A percentile compares a stretch with the other conserved stretches of the same genome.
Evolutionary conservation across 2,329 filamentous ascomycete genomes (phyloP).

Genomic region (Cladosporium sp.): DNA sequence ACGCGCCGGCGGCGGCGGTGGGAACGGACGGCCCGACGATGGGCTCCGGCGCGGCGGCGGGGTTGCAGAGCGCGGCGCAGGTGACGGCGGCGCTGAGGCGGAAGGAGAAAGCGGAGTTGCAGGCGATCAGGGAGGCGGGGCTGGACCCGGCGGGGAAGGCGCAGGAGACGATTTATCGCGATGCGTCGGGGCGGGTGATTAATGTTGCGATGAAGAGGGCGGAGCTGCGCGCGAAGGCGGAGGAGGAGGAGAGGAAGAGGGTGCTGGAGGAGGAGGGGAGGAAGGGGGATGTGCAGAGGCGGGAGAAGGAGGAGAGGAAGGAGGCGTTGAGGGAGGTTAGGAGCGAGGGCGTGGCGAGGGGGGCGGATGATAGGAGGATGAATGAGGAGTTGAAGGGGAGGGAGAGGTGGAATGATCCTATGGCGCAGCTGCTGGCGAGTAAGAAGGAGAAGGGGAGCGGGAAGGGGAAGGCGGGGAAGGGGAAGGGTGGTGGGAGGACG

Average conservation of each 20-base stretch:
- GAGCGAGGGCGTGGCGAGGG: constrained; percentile 71
- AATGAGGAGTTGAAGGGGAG: constrained; percentile 74
- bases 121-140: constrained; percentile 42
- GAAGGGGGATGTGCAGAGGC: constrained; percentile 78
- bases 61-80: constrained; percentile 75
- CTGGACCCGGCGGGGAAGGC: constrained; percentile 41
- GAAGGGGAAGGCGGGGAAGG: constrained; percentile 41
- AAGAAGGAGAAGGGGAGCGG: constrained; percentile 45
- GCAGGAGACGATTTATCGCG: constrained; percentile 86
- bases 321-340: constrained; percentile 73
- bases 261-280: constrained; percentile 61
- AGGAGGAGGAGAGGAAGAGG: constrained; percentile 62
- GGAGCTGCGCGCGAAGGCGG: constrained; percentile 72
- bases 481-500: constrained; percentile 48
- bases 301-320: constrained; percentile 57
- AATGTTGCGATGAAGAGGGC: constrained; percentile 87
- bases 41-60: constrained; percentile 81
- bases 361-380: constrained; percentile 77
- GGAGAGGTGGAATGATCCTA: constrained; percentile 90
- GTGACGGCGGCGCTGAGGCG: constrained; percentile 54
- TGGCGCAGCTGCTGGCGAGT: constrained; percentile 66
- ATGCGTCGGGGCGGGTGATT: constrained; percentile 89
- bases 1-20: constrained; percentile 42
- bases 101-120: constrained; percentile 58
- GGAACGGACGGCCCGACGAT: constrained; percentile 56